These are phyloP conservation scores for Pelargonium fulgidum DNA, from an alignment of 441 rosid genomes.

Conservation along the genomic window DNA sequence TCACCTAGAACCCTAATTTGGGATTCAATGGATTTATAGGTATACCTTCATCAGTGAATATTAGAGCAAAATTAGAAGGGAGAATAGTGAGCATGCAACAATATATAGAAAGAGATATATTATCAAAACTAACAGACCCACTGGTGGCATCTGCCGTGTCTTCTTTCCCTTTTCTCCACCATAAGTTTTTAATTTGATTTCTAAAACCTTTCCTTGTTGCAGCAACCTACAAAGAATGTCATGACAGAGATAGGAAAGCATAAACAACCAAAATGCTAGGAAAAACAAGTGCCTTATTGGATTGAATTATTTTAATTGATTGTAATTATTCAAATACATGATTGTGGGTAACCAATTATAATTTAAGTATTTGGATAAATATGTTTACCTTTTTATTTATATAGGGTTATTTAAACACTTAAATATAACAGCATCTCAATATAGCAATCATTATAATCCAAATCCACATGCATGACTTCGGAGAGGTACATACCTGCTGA, in stretches of 20 bases:
- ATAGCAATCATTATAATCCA: neutral
- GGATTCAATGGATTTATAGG: constrained; percentile 86
- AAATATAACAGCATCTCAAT: neutral
- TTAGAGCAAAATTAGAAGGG: constrained; percentile 24
- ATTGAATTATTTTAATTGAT: neutral
- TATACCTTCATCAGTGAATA: constrained; percentile 64
- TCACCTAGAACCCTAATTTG: constrained; percentile 95
- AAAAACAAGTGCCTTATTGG: neutral
- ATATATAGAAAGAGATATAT: constrained; percentile 12
- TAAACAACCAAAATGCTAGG: constrained; percentile 2
- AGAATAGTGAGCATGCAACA: constrained; percentile 11
- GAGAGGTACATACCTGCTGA: constrained; percentile 55
- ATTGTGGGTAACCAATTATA: neutral
- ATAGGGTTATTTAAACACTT: neutral
- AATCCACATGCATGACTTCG: neutral
- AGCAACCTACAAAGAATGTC: constrained; percentile 54
- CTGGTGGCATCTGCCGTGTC: constrained; percentile 53
- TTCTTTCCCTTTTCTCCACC: constrained; percentile 99
- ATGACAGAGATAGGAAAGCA: constrained; percentile 18
- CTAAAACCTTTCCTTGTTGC: constrained; percentile 92
- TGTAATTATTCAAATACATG: neutral
- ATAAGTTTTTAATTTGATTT: constrained; percentile 89
- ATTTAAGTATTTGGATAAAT: neutral
- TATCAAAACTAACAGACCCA: constrained; percentile 55
- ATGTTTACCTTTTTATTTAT: neutral